Percentiles rank a stretch among this genome's conserved stretches.
Evolutionary conservation across 495 filamentous ascomycete genomes (phyloP).

Genomic region (Collariella sp.): DNA sequence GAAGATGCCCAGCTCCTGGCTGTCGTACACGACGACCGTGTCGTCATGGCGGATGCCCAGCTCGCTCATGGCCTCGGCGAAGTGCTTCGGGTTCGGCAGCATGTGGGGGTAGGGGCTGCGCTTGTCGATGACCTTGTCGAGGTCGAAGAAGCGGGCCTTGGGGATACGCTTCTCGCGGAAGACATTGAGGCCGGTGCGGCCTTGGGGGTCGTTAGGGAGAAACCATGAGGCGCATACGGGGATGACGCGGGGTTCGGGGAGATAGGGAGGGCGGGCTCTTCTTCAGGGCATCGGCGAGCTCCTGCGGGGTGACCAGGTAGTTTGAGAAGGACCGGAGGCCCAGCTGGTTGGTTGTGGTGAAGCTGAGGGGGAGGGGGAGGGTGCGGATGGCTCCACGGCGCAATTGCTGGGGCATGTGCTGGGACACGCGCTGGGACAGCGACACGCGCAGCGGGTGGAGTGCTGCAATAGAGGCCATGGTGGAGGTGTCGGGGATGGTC

Average conservation of each 20-base stretch:
- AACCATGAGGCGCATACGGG: slow-evolving; percentile 94
- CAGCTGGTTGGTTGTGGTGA: not conserved
- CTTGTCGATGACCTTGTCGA: slow-evolving; percentile 82
- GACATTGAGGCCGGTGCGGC: slow-evolving; percentile 65
- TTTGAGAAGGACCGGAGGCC: slow-evolving; percentile 50
- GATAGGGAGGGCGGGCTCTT: slow-evolving; percentile 66
- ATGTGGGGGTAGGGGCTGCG: slow-evolving; percentile 91
- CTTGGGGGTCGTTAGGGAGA: slow-evolving; percentile 69
- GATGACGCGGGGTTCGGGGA: slow-evolving; percentile 71
- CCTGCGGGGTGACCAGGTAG: slow-evolving; percentile 76
- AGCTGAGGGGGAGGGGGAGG: slow-evolving; percentile 6
- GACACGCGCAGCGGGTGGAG: slow-evolving; percentile 31
- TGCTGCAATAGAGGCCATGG: slow-evolving; percentile 33
- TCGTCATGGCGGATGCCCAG: slow-evolving; percentile 82
- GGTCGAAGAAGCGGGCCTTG: slow-evolving; percentile 87
- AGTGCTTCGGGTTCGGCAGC: slow-evolving; percentile 73
- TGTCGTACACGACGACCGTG: slow-evolving; percentile 87
- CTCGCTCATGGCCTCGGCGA: slow-evolving; percentile 78
- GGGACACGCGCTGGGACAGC: slow-evolving; percentile 24
- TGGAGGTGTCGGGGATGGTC: slow-evolving; percentile 8
- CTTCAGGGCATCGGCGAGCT: slow-evolving; percentile 71
- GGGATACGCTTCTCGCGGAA: slow-evolving; percentile 76
- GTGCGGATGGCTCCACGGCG: slow-evolving; percentile 14
- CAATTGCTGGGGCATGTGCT: slow-evolving; percentile 14
- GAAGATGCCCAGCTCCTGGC: slow-evolving; percentile 81